Evolutionary conservation across 1,284 basidiomycete genomes (phyloP), one percentile per base, ranked within the genome.

Genomic region (Porogramme epimiltina): DNA sequence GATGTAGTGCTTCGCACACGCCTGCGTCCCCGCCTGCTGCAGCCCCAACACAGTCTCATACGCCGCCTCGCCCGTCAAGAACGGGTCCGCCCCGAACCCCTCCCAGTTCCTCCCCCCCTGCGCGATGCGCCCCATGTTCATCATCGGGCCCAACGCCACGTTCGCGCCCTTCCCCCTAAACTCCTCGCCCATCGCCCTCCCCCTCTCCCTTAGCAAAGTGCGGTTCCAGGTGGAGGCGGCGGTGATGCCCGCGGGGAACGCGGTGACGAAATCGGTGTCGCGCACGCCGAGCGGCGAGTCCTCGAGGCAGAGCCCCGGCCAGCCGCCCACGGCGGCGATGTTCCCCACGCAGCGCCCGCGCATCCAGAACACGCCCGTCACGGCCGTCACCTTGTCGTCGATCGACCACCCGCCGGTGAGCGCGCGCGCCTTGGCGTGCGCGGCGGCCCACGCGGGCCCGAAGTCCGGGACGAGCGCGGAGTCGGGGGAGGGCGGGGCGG

Each of bases 61-160:
- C 0, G 88, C 82, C 0, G 82, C 80, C 66, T 87, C 87, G n/a
- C 89, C 86, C 44, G 80, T 67, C 39, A 94, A 72, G 71, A 84
- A 93, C 0, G 91, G 89, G 65, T 90, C 87, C 16, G 78, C 85
- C 42, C 89, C 86, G 56, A 90, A 93, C 9, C 89, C 89, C 73
- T 95, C 91, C 89, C 89, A 95, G 68, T 91, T 92, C 11, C 92
- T 74, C 0, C 92, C 92, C 3, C 79, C 84, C 58, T 79, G 73
- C 1, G 83, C 78, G 33, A 81, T 68, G 48, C 87, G 81, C 22
- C 84, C 88, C 70, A 89, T n/a, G n/a, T n/a, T n/a, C n/a, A n/a
- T n/a, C n/a, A n/a, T n/a, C n/a, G n/a, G n/a, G n/a, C n/a, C n/a
- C 23, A 87, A 73, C 6, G 81, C 82, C 40, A 87, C 76, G 63